Conservation (phyloP, 2,329 filamentous ascomycete genomes). For the Aspergillus alliaceus region DNA sequence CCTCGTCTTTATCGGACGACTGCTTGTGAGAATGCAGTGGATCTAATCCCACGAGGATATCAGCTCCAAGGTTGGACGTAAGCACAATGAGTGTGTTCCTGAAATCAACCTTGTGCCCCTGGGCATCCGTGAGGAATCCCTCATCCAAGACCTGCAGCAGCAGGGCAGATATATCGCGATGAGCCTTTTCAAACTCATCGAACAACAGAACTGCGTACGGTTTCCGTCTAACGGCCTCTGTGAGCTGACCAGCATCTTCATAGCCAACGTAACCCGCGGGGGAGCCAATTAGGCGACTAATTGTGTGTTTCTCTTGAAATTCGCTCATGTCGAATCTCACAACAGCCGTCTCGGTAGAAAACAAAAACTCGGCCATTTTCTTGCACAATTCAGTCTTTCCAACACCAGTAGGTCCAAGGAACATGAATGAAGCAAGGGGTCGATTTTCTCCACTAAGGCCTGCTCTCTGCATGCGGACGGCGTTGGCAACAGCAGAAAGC, state of each 20-base stretch:
- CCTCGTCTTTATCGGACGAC: constrained; percentile 62
- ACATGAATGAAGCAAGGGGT: constrained; percentile 94
- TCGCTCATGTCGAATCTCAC: constrained; percentile 97
- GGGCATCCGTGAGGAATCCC: constrained; percentile 90
- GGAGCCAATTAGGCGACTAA: constrained; percentile 86
- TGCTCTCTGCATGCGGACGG: constrained; percentile 89
- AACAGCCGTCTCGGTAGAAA: constrained; percentile 87
- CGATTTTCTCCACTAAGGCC: constrained; percentile 89
- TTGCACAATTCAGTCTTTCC: constrained; percentile 98
- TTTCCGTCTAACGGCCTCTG: constrained; percentile 90
- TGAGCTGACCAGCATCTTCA: constrained; percentile 93
- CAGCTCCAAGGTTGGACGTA: constrained; percentile 90
- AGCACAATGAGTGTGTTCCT: constrained; percentile 94
- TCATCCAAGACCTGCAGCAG: constrained; percentile 94
- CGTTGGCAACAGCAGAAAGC: constrained; percentile 84
- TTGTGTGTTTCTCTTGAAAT: constrained; percentile 95
- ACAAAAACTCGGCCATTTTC: constrained; percentile 88
- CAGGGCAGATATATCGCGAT: constrained; percentile 88
- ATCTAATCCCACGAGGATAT: constrained; percentile 80
- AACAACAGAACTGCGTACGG: constrained; percentile 94
- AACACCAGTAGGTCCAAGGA: constrained; percentile 92
- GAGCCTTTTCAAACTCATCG: constrained; percentile 97
- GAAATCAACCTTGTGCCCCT: constrained; percentile 97
- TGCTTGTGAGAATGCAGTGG: constrained; percentile 64
- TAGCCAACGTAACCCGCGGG: constrained; percentile 96